Evolutionary conservation across 2,329 filamentous ascomycete species (phyloP).

Genomic region (Samsoniella hepiali): DNA sequence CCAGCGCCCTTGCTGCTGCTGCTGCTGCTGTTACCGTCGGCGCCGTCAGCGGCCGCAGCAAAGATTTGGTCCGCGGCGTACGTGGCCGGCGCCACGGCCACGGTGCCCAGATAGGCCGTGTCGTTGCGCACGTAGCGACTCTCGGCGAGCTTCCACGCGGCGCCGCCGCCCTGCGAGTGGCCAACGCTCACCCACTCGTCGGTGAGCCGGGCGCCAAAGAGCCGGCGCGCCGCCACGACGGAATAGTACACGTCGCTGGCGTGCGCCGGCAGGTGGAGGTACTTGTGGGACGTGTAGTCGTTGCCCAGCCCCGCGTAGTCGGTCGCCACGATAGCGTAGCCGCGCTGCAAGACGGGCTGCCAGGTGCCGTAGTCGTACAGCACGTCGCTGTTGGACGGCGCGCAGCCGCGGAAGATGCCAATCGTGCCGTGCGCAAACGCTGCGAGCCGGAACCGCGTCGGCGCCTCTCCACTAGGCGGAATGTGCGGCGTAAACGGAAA

Average conservation of each 20-base stretch:
- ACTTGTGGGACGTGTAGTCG: constrained; percentile 23
- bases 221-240: constrained; percentile 15
- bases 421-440: constrained; percentile 23
- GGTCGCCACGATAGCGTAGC: constrained; percentile 24
- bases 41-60: background rate
- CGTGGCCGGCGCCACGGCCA: background rate
- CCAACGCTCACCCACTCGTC: constrained; percentile 21
- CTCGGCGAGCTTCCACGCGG: constrained; percentile 24
- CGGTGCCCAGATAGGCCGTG: background rate
- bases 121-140: constrained; percentile 15
- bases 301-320: constrained; percentile 26
- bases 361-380: constrained; percentile 21
- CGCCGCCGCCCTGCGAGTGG: constrained; percentile 24
- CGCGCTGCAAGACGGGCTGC: constrained; percentile 12
- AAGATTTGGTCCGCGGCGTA: background rate
- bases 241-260: constrained; percentile 22
- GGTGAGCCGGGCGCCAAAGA: constrained; percentile 17
- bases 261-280: constrained; percentile 14
- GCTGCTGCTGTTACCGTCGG: background rate
- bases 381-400: constrained; percentile 19
- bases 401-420: constrained; percentile 21
- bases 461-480: background rate
- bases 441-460: background rate
- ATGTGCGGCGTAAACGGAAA: constrained; percentile 6
- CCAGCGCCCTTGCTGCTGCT: background rate